These are phyloP conservation scores for Aspergillus proliferans DNA, from an alignment of 2,329 filamentous ascomycete genomes.

Conservation along the genomic window DNA sequence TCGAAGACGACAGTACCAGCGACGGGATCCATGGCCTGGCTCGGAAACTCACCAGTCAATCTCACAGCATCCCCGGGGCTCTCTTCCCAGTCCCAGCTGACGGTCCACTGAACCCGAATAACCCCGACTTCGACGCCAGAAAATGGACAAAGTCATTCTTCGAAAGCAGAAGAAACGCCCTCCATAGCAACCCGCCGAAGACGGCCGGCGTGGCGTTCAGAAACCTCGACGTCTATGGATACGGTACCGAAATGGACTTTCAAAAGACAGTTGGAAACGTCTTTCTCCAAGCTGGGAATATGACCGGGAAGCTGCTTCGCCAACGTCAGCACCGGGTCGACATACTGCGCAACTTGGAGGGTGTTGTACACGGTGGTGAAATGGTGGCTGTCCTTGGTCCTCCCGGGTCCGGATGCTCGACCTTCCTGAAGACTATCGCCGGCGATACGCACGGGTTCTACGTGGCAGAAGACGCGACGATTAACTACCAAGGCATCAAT, in stretches of 20 bases:
- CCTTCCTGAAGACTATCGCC: background rate
- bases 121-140: no score
- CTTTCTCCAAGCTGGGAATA: background rate
- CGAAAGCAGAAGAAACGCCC: no score
- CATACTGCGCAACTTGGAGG: background rate
- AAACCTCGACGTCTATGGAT: background rate
- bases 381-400: background rate
- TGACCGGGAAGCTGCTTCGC: background rate
- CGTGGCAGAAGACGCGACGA: background rate
- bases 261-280: background rate
- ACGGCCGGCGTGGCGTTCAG: background rate
- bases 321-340: background rate
- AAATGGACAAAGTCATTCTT: no score
- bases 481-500: background rate
- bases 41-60: no score
- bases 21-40: no score
- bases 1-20: no score
- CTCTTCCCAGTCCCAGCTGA: no score
- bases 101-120: no score
- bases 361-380: background rate
- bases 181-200: no score
- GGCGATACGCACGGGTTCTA: background rate
- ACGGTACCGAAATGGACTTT: background rate
- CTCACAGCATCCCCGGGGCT: no score
- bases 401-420: background rate